phyloP scores from a whole-genome alignment of 306 rosid species.

The Rubus parviflorus region DNA sequence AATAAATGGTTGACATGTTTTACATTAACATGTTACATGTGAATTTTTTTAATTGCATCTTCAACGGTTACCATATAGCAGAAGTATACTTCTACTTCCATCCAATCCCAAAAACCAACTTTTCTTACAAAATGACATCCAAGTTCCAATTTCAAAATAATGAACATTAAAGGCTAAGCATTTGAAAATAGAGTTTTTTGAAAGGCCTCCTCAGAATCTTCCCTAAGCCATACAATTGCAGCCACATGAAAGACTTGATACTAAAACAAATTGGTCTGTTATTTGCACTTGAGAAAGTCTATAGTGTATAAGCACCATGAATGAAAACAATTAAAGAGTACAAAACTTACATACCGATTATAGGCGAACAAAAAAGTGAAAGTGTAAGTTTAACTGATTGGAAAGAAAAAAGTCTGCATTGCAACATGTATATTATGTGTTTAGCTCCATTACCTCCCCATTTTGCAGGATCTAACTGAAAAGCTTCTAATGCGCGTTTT shows the following conservation, averaged over 20 bases:
- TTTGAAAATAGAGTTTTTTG: not conserved
- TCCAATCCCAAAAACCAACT: not conserved
- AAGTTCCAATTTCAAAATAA: not conserved
- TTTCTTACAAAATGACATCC: too few species aligned
- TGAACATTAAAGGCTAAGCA: not conserved
- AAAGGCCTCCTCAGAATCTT: not conserved
- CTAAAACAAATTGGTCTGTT: not conserved
- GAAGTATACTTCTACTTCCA: not conserved
- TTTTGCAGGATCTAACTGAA: conserved; percentile 77
- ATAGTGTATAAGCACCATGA: not conserved
- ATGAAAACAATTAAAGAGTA: not conserved
- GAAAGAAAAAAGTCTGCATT: not conserved
- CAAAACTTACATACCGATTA: not conserved
- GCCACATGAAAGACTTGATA: not conserved
- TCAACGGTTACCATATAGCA: not conserved
- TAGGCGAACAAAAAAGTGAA: not conserved
- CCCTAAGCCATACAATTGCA: not conserved
- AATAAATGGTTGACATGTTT: not conserved
- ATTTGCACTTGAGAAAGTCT: not conserved
- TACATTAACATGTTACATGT: not conserved
- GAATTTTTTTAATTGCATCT: not conserved
- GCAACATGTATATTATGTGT: not conserved
- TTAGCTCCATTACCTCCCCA: conserved; percentile 76
- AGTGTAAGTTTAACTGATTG: not conserved
- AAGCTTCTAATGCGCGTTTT: conserved; percentile 86